Evolutionary conservation across 169 alveolate genomes (phyloP).

Genomic region (Cryptosporidium ubiquitum): DNA sequence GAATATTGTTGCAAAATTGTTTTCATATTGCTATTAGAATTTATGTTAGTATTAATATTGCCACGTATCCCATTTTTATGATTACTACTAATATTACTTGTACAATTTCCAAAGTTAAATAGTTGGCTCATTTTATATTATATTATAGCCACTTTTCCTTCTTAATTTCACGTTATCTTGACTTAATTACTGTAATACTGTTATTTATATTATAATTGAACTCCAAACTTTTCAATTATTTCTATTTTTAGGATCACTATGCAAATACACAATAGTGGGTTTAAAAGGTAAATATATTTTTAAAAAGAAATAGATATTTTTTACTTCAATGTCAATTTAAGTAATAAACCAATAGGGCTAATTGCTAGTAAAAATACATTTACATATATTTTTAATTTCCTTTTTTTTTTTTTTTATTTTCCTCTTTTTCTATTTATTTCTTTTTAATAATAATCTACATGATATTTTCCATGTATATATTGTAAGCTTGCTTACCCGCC

Average conservation of each 20-base stretch:
- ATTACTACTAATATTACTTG: neutral
- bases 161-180: neutral
- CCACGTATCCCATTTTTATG: neutral
- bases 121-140: neutral
- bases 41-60: neutral
- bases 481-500: conserved; percentile 27
- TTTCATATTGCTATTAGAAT: neutral
- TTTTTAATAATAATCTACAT: neutral
- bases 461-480: neutral
- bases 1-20: neutral
- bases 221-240: too few species aligned
- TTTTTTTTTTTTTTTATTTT: neutral
- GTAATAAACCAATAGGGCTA: neutral
- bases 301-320: neutral
- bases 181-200: neutral
- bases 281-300: neutral
- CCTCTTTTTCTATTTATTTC: neutral
- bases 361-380: neutral
- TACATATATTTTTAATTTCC: neutral
- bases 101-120: neutral
- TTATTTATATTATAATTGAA: neutral
- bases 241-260: neutral
- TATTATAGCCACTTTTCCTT: neutral
- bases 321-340: neutral
- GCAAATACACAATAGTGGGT: neutral